Evolutionary conservation across 176 grass and related monocot species (phyloP), one percentile per base, ranked within the genome.

Genomic region (Rhynchospora breviuscula): DNA sequence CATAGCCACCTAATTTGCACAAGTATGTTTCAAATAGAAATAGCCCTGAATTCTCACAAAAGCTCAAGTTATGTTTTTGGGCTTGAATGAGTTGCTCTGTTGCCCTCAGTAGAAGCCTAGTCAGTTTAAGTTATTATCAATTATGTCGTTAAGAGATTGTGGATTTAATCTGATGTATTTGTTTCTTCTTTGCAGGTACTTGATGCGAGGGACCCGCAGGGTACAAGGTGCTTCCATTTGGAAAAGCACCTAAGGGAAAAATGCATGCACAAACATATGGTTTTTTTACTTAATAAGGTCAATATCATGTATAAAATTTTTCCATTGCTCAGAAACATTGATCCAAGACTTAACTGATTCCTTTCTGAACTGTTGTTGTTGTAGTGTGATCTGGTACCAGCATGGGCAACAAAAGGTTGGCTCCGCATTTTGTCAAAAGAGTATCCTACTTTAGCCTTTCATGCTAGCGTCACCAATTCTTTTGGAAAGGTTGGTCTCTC

Each of bases 401-500:
- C 95, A 87, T 98, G 92, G 95, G 90, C 87, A 82, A 93, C 95
- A 82, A 98, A 98, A 93, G 95, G 95, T 86, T 98, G 95, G 90
- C 59, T 94, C 33, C 89, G 90, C 26, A 66, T 90, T 67, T 80
- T 98, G 29, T 98, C 95, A 0, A 93, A 87, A 84, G 92, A 98
- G 64, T 98, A 91, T 87, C 95, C 92, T 83, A 94, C 95, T 63
- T 59, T 98, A 63, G 95, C 95, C 78, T 98, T 98, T 85, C 95
- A 98, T 87, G 95, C 95, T 45, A 98, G 92, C 67, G 92, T 94
- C 76, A 98, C 89, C 78, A 93, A 91, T 4, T 98, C 95, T 60
- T 98, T 98, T 90, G 95, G 95, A 84, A 98, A 98, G 87, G 95
- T 94, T 69, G 60, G 75, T 88, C 19, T 63, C 17, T 85, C 26